Evolutionary conservation across 805 yeast species (phyloP).

Genomic region (Saccharomycopsis sp.): DNA sequence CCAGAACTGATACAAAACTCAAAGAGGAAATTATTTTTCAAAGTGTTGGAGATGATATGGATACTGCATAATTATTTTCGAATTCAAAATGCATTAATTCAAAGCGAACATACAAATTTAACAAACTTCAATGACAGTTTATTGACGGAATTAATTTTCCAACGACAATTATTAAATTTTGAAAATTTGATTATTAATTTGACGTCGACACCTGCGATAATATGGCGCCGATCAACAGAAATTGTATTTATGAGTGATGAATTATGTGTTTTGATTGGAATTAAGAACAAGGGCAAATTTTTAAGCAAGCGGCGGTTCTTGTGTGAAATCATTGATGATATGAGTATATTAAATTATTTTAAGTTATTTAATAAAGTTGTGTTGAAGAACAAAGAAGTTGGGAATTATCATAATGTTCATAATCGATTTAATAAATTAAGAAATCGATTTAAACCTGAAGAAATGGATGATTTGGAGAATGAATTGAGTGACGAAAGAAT

Average conservation of each 20-base stretch:
- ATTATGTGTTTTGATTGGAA: slow-evolving; percentile 59
- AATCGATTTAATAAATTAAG: slow-evolving; percentile 10
- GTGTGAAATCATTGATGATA: slow-evolving; percentile 78
- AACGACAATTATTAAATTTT: slow-evolving; percentile 32
- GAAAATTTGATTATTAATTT: slow-evolving; percentile 34
- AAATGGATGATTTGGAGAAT: slow-evolving; percentile 11
- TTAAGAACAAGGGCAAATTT: slow-evolving; percentile 19
- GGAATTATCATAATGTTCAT: slow-evolving; percentile 28
- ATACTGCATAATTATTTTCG: slow-evolving; percentile 19
- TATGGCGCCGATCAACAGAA: slow-evolving; percentile 85
- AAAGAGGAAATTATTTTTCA: slow-evolving; percentile 19
- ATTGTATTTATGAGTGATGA: slow-evolving; percentile 74
- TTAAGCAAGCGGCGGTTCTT: slow-evolving; percentile 45
- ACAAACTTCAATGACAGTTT: slow-evolving; percentile 18
- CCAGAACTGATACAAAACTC: background rate
- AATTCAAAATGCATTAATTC: slow-evolving; percentile 21
- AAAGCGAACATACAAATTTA: slow-evolving; percentile 15
- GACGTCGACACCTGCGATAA: slow-evolving; percentile 71
- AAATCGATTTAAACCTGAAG: slow-evolving; percentile 7
- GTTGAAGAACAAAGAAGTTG: slow-evolving; percentile 29
- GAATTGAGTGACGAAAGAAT: slow-evolving; percentile 24
- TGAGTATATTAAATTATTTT: slow-evolving; percentile 65
- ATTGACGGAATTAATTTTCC: slow-evolving; percentile 31
- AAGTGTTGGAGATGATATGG: slow-evolving; percentile 20
- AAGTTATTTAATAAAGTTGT: slow-evolving; percentile 65